These are phyloP conservation scores for Malus hybrid DNA, from an alignment of 331 rosid species.

Conservation along the genomic window DNA sequence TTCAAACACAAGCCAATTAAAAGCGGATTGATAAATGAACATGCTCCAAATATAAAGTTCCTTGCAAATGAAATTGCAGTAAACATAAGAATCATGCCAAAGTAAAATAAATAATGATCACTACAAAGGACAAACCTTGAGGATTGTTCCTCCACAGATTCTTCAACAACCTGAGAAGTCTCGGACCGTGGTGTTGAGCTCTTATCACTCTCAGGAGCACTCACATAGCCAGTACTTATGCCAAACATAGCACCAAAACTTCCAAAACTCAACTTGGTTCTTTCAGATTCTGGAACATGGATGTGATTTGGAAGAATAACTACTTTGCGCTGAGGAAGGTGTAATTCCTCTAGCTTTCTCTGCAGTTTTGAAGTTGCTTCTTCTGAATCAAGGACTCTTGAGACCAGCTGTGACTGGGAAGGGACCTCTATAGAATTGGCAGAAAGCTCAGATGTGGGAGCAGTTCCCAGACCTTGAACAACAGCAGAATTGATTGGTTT, in stretches of 20 bases:
- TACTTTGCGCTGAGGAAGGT: slow-evolving; percentile 66
- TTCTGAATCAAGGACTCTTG: slow-evolving; percentile 50
- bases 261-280: slow-evolving; percentile 86
- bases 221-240: slow-evolving; percentile 30
- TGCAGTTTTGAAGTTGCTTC: slow-evolving; percentile 59
- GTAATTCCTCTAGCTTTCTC: slow-evolving; percentile 65
- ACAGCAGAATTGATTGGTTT: slow-evolving; percentile 44
- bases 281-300: slow-evolving; percentile 87
- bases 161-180: slow-evolving; percentile 63
- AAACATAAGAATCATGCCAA: not conserved
- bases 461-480: slow-evolving; percentile 48
- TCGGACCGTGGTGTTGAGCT: slow-evolving; percentile 66
- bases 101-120: slow-evolving; percentile 1
- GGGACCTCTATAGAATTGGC: slow-evolving; percentile 31
- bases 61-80: not conserved
- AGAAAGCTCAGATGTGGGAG: slow-evolving; percentile 43
- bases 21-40: not conserved
- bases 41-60: not conserved
- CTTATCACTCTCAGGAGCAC: slow-evolving; percentile 56
- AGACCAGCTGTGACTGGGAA: slow-evolving; percentile 34
- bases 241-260: slow-evolving; percentile 83
- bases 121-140: slow-evolving; percentile 46
- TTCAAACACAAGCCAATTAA: not conserved
- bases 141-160: slow-evolving; percentile 48
- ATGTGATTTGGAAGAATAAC: slow-evolving; percentile 93